These are phyloP conservation scores for Hemileccinum impolitum DNA, from an alignment of 768 basidiomycete genomes.

Conservation along the genomic window DNA sequence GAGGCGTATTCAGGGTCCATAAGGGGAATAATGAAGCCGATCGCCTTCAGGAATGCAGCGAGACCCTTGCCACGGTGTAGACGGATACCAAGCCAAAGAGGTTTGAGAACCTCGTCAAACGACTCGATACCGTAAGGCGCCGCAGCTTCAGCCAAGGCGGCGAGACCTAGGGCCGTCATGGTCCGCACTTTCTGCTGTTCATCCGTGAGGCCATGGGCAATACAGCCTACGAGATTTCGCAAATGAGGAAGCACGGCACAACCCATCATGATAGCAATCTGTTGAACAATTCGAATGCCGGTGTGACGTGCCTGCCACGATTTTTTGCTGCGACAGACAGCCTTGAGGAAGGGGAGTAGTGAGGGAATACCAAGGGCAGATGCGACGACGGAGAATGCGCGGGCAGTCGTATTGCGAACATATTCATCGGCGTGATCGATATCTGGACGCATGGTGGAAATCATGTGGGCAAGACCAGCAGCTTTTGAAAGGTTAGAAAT, in stretches of 20 bases:
- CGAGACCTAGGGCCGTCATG: conserved; percentile 75
- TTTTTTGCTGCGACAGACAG: conserved; percentile 97
- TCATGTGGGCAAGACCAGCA: conserved; percentile 99
- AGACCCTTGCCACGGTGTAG: conserved; percentile 76
- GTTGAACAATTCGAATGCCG: conserved; percentile 98
- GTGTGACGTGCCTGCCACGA: conserved; percentile 99
- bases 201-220: conserved; percentile 77
- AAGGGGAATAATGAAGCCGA: conserved; percentile 98
- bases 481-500: conserved; percentile 99
- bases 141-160: conserved; percentile 94
- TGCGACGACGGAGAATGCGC: conserved; percentile 98
- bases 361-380: conserved; percentile 98
- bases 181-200: conserved; percentile 80
- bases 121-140: conserved; percentile 99
- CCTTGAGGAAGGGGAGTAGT: conserved; percentile 95
- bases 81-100: conserved; percentile 75
- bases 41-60: conserved; percentile 83
- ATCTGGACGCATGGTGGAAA: conserved; percentile 99
- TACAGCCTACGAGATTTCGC: conserved; percentile 93
- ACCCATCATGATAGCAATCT: conserved; percentile 99
- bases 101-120: conserved; percentile 91
- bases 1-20: conserved; percentile 99
- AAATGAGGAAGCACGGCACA: conserved; percentile 97
- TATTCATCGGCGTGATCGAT: conserved; percentile 99
- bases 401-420: conserved; percentile 97